Base-by-base conservation (phyloP, 2,329 filamentous ascomycete genomes). In the Fusarium heterosporum region DNA sequence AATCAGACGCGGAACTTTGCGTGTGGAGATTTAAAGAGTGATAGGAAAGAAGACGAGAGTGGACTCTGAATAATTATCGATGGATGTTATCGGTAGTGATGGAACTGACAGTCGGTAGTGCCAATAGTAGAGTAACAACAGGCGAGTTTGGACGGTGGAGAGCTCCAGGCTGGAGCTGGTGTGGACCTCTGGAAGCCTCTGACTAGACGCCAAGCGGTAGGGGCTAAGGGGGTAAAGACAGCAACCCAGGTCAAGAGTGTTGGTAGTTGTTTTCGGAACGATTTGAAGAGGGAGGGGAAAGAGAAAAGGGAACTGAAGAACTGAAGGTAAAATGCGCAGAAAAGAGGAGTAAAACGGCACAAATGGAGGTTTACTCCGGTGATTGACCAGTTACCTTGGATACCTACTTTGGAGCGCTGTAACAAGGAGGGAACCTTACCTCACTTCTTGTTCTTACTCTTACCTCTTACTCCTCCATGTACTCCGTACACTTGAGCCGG, bases 141-240 rank as follows among this genome's bases (percentile, higher is more conserved):
- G 62, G 68, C 51, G 60, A 71, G 66, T 66, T 64, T 61, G 59
- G 52, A 56, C 55, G 51, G 72, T 73, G 70, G 72, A 73, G 71
- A 73, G 72, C 66, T 69, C 58, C 40, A 60, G 62, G 46, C 68
- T 73, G 66, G 66, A 73, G 72, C 72, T 73, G 66, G 63, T 69
- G 72, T 73, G 72, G 72, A 72, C 70, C 71, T 72, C 22, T 38
- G 51, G 17, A 62, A 48, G 45, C 26, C 52, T 68, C 57, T 65
- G 63, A 57, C 61, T 55, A 70, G 53, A 51, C 54, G 64, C 55
- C 66, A 66, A 58, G 57, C 45, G 29, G 34, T 45, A 57, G 47
- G 54, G 48, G 48, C 59, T 61, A 64, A 55, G 48, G 67, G 49
- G 55, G 30, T 45, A 55, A 19, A 28, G 50, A 50, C 25, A 61